phyloP scores from a whole-genome alignment of 2,329 filamentous ascomycete species.

The Phialocephala subalpina region DNA sequence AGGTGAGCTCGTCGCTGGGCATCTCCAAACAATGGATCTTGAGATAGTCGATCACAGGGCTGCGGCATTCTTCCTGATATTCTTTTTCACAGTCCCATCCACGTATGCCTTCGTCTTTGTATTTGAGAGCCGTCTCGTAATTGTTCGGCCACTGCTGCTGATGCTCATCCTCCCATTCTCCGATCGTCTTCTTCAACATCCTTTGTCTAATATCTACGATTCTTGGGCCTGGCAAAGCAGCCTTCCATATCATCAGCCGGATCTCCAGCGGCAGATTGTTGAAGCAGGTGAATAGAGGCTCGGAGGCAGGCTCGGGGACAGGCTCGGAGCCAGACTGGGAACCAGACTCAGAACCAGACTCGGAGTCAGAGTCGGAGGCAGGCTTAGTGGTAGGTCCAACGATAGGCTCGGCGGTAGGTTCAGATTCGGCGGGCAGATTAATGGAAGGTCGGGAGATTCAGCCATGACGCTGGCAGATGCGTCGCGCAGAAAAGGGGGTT shows the following conservation, averaged over 20 bases:
- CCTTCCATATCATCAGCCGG: constrained; percentile 50
- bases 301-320: not conserved
- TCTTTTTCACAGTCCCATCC: not conserved
- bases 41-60: not conserved
- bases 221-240: constrained; percentile 54
- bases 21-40: not conserved
- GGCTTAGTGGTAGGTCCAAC: not conserved
- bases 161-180: constrained; percentile 16
- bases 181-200: constrained; percentile 13
- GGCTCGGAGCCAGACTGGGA: too few species aligned
- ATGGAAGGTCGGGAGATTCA: not conserved
- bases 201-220: constrained; percentile 40
- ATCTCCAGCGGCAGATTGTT: constrained; percentile 11
- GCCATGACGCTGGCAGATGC: not conserved
- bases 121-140: not conserved
- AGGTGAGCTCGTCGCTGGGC: not conserved
- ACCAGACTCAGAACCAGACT: too few species aligned
- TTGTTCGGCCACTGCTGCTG: not conserved
- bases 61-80: not conserved
- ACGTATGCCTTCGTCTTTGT: too few species aligned
- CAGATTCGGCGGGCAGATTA: too few species aligned
- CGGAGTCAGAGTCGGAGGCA: not conserved
- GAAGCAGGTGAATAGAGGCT: constrained; percentile 12
- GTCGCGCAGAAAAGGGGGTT: not conserved
- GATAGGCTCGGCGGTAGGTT: not conserved